Percentiles rank a stretch among this genome's conserved stretches.
Evolutionary conservation across 495 filamentous ascomycete genomes (phyloP).

Genomic region (Talaromyces trachyspermus): DNA sequence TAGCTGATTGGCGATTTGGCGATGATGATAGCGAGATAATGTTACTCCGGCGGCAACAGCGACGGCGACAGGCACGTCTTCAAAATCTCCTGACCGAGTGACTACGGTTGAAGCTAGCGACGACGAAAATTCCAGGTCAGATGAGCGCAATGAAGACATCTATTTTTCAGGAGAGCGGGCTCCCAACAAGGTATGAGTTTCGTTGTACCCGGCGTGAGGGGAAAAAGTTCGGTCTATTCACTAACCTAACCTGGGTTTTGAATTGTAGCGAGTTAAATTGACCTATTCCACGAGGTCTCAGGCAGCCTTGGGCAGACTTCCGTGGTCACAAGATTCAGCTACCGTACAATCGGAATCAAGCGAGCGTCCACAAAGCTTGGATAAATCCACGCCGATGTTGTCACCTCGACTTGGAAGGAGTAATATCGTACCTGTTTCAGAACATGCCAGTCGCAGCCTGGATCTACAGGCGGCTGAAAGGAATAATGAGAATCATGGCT

Average conservation of each 20-base stretch:
- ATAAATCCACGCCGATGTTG: neutral
- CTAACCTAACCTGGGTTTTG: neutral
- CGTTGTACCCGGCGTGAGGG: neutral
- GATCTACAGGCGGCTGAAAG: neutral
- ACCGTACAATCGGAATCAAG: neutral
- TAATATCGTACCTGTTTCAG: neutral
- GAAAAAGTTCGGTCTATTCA: neutral
- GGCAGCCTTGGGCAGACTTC: neutral
- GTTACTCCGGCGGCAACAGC: neutral
- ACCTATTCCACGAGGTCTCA: neutral
- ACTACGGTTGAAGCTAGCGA: neutral
- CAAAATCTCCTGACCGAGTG: neutral
- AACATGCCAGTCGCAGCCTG: neutral
- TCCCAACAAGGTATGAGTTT: neutral
- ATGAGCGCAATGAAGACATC: neutral
- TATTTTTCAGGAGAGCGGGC: neutral
- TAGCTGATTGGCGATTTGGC: neutral
- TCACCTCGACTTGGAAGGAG: neutral
- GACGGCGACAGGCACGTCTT: neutral
- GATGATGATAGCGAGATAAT: slow-evolving; percentile 1
- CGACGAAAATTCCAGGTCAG: neutral
- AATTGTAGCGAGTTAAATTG: neutral
- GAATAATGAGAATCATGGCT: neutral
- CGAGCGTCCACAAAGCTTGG: neutral
- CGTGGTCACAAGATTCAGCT: neutral